phyloP scores from a whole-genome alignment of 371 early-diverging fungal species.

The Apophysomyces elegans region DNA sequence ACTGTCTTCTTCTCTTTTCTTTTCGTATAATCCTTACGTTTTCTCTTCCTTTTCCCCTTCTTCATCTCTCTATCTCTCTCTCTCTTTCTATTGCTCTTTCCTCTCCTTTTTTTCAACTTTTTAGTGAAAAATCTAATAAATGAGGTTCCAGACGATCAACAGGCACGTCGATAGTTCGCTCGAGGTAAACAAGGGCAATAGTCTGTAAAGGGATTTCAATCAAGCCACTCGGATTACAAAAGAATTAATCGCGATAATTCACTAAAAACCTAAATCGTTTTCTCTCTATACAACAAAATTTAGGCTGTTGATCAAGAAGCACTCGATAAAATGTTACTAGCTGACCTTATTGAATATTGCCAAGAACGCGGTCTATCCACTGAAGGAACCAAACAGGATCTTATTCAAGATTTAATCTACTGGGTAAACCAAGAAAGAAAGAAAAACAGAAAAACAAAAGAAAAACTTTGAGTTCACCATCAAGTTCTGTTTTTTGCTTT shows the following conservation, averaged over 20 bases:
- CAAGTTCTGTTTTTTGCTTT: background rate
- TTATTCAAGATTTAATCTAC: slow-evolving; percentile 66
- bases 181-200: slow-evolving; percentile 25
- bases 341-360: slow-evolving; percentile 74
- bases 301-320: slow-evolving; percentile 32
- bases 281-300: background rate
- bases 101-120: background rate
- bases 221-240: no score
- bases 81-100: slow-evolving; percentile 12
- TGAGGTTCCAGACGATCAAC: slow-evolving; percentile 40
- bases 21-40: background rate
- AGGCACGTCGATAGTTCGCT: slow-evolving; percentile 42
- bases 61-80: background rate
- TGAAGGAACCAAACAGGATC: slow-evolving; percentile 68
- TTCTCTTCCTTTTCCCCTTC: slow-evolving; percentile 6
- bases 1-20: background rate
- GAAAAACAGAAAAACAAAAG: background rate
- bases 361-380: slow-evolving; percentile 74
- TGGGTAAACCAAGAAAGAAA: slow-evolving; percentile 62
- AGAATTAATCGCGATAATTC: no score
- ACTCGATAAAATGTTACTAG: slow-evolving; percentile 63
- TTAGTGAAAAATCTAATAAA: background rate
- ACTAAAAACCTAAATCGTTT: background rate
- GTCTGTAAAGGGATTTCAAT: no score
- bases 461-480: background rate